These are phyloP conservation scores for Colletotrichum sp. DNA, from an alignment of 2,329 filamentous ascomycete species.

Conservation along the genomic window DNA sequence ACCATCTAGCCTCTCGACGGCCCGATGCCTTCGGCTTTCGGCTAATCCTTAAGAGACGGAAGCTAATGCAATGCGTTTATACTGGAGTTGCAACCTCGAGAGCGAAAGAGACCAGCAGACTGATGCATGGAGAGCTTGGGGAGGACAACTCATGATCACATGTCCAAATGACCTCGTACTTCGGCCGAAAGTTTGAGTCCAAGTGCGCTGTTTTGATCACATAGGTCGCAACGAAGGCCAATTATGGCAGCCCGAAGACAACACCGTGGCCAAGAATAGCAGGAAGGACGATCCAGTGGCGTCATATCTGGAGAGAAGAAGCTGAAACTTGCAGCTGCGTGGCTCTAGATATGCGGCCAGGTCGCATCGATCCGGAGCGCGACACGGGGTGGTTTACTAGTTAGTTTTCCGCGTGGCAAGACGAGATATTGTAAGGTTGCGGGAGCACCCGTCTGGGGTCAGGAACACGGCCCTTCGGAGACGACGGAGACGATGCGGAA, in stretches of 20 bases:
- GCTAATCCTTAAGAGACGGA: background rate
- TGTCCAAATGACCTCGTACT: background rate
- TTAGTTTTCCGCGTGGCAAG: background rate
- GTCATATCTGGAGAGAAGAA: background rate
- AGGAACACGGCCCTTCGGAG: slow-evolving; percentile 17
- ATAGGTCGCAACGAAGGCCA: background rate
- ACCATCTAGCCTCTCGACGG: background rate
- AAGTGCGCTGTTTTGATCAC: background rate
- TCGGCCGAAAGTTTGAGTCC: background rate
- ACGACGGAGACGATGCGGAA: slow-evolving; percentile 2
- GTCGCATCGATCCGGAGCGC: background rate
- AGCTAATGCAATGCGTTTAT: background rate
- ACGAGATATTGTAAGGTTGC: background rate
- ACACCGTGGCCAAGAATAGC: background rate
- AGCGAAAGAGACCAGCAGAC: rapidly evolving
- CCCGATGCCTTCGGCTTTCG: background rate
- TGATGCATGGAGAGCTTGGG: background rate
- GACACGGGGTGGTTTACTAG: background rate
- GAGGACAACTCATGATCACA: background rate
- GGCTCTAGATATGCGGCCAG: background rate
- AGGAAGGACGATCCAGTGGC: background rate
- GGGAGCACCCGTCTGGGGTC: slow-evolving; percentile 17
- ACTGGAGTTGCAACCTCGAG: background rate
- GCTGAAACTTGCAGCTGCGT: background rate
- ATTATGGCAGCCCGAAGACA: background rate